Base-by-base conservation (phyloP, 306 rosid species). In the Gillenia trifoliata region DNA sequence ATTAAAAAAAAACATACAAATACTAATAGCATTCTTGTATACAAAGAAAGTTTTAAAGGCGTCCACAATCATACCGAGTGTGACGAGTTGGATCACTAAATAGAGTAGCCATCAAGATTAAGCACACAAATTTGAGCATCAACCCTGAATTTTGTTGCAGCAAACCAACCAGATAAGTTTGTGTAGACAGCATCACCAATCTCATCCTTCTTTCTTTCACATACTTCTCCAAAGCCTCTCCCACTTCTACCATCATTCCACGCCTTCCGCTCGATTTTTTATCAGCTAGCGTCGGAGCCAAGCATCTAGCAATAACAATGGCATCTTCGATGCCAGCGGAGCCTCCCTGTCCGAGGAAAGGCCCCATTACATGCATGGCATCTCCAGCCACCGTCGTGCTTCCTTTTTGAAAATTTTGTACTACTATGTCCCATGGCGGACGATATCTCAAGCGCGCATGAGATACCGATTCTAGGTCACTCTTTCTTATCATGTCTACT, bases 321-420 rank as follows among this genome's bases (percentile, higher is more conserved):
- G 90, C 90, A 56, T 89, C 92, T 84, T 89, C 90, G 11, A 89
- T 28, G 19, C 80, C 83, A 0, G 87, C 81, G 0, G 95, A 82
- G 56, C 91, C 89, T 59, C 94, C 91, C 4, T 89, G 95, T 30
- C 86, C 92, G 55, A 84, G 71, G 63, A 89, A 89, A 17, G 95
- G 95, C 2, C 92, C 90, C 55, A 84, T 84, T n/a, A 73, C 79
- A 75, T 89, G 92, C 89, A 87, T 82, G 34, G 92, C 90, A n/a
- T 89, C 95, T 7, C 92, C 95, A 0, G 92, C 92, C n/a, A 89
- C 56, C n/a, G 82, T 73, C 20, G 77, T 49, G 4, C 77, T 80
- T 8, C 89, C 85, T 33, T 83, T 86, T 20, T 70, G 65, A 12
- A 87, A 87, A 0, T 56, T 82, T 69, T 57, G 64, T 0, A 75